phyloP scores from a whole-genome alignment of 2,329 filamentous ascomycete genomes.

The Sclerotinia minor region DNA sequence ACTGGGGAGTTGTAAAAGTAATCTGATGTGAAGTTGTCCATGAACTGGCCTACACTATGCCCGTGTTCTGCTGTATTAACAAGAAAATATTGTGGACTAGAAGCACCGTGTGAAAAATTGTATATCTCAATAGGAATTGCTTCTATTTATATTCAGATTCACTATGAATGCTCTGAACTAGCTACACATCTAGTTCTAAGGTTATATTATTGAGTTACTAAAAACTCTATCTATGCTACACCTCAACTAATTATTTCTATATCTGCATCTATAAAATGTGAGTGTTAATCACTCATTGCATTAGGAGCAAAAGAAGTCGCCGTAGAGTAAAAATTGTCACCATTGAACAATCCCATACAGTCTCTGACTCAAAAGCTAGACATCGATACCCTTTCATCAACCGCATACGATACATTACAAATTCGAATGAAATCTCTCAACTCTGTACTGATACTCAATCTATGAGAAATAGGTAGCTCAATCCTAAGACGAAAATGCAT shows the following conservation, averaged over 20 bases:
- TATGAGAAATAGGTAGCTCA: not conserved
- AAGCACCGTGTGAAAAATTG: not conserved
- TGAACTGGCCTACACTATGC: not conserved
- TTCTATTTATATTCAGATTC: not conserved
- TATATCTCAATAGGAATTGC: not conserved
- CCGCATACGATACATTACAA: not conserved
- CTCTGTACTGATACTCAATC: not conserved
- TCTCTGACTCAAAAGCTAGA: not conserved
- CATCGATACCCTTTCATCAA: not conserved
- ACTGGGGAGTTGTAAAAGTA: not conserved
- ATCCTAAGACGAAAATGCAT: not conserved
- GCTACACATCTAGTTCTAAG: not conserved
- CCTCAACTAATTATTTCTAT: not conserved
- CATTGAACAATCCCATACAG: not conserved
- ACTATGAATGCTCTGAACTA: not conserved
- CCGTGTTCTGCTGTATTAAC: rapidly evolving
- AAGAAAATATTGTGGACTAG: rapidly evolving
- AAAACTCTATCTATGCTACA: too few relatives aligned
- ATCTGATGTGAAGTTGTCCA: not conserved
- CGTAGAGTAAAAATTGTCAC: not conserved
- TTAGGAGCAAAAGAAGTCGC: not conserved
- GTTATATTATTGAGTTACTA: not conserved
- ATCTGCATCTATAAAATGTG: not conserved
- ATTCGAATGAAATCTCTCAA: not conserved
- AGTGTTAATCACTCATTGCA: not conserved